Evolutionary conservation across 164 flowering plant genomes (phyloP), one percentile per base, ranked within the genome.

Genomic region (Liquidambar formosana): DNA sequence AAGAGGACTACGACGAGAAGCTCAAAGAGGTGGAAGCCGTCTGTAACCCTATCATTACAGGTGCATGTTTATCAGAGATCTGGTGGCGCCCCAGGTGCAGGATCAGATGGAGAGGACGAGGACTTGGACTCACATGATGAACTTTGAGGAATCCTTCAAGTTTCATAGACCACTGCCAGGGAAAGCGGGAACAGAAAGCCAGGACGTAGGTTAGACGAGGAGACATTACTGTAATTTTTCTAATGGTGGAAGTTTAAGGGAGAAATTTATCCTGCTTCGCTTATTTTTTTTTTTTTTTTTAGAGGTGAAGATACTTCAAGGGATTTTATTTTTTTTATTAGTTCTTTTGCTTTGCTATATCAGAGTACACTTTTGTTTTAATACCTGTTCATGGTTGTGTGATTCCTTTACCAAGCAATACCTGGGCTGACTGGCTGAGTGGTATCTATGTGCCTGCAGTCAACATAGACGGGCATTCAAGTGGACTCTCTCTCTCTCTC

Each of bases 11-110:
- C 8, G 94, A 91, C 0, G 94, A 91, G 87, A 89, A 89, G 76
- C 86, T 89, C 54, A 88, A 91, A 75, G 94, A 92, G 78, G 93
- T 89, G 12, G 94, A 92, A 71, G 89, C 93, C 0, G 90, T 92
- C 3, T 89, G 97, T 81, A 92, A 92, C 81, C 94, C 93, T 0
- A 89, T 91, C 72, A 82, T 91, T 64, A 71, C 93, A 0, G 91
- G n/a, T n/a, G n/a, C n/a, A 91, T 0, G 94, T 91, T 1, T 91
- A 91, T 38, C 94, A 91, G 77, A 79, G 89, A 63, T 83, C 94
- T 1, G 94, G 97, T 47, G 97, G 97, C 0, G 89, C 89, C 10
- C 85, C 93, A 5, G 93, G 90, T 11, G 80, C 71, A 45, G 86
- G 64, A 54, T 33, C 84, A 5, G 71, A 65, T 8, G 89, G 56